A percentile compares a stretch with the other conserved stretches of the same genome.
Conservation (phyloP, 805 yeast species). For the Nakazawaea wyomingensis region DNA sequence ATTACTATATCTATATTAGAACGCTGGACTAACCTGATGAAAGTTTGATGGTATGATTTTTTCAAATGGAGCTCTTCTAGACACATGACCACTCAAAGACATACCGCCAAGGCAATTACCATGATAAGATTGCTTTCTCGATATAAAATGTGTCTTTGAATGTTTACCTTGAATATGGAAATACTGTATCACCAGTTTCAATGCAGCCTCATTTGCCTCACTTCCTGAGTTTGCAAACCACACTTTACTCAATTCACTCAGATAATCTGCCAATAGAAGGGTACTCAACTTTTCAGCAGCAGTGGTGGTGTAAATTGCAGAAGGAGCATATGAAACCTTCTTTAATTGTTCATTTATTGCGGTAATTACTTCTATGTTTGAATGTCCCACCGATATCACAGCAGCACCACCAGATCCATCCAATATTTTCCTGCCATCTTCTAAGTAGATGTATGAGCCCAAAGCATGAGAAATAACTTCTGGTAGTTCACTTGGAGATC, state of each 20-base stretch:
- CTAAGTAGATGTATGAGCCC: conserved; percentile 14
- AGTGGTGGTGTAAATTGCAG: conserved; percentile 12
- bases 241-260: conserved; percentile 13
- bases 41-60: conserved; percentile 11
- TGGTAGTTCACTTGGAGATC: neutral
- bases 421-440: conserved; percentile 13
- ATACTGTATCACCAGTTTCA: conserved; percentile 27
- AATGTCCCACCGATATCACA: conserved; percentile 18
- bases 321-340: conserved; percentile 13
- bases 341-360: conserved; percentile 13
- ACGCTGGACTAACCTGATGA: conserved; percentile 19
- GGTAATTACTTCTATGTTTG: conserved; percentile 12
- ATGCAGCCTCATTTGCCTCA: conserved; percentile 33
- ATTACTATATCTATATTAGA: conserved; percentile 15
- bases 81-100: conserved; percentile 16
- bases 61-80: conserved; percentile 16
- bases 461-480: neutral
- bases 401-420: conserved; percentile 22
- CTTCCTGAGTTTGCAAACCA: conserved; percentile 20
- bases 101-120: conserved; percentile 19
- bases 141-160: conserved; percentile 18
- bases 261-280: conserved; percentile 10
- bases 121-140: conserved; percentile 21
- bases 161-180: conserved; percentile 17
- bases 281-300: conserved; percentile 15